Evolutionary conservation across 768 basidiomycete genomes (phyloP), one percentile per base, ranked within the genome.

Genomic region (Russula olivacea): DNA sequence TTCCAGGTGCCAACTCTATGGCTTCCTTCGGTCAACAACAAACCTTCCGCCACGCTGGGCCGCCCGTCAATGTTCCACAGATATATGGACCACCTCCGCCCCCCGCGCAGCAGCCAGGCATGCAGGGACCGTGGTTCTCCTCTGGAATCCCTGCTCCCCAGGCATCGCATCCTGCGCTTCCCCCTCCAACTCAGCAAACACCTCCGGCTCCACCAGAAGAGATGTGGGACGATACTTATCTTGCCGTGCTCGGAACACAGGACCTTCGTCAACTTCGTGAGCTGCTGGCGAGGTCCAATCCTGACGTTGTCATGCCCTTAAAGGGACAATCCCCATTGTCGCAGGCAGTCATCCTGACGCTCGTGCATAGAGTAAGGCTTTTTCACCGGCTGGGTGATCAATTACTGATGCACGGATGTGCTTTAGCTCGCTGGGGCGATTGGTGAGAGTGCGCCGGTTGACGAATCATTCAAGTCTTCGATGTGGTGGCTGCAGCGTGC

Each of bases 401-500:
- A 45, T 19, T 66, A 57, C 48, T 38, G 19, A 25, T 48, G 23
- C 40, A 21, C 61, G 49, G 61, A 56, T 30, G 64, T 59, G 30
- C 32, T 55, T 63, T 55, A 92, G 89, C 80, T 93, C 36, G 84
- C 90, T 61, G 80, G 83, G 32, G 81, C 87, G 62, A 81, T 92
- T 50, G 85, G 86, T 47, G 89, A 92, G 71, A 85, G 82, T 3
- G 81, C 88, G 7, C 88, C 91, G 11, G 79, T 81, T 53, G 91
- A 93, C 64, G 91, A 93, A 68, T 74, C 81, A 6, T 92, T 91
- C 81, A 91, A 91, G 75, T 83, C 81, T 15, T 83, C 87, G 8
- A 75, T 93, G 61, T 92, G 91, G 90, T 93, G 91, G 91, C 76
- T 93, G 67, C 89, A 92, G 71, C 85, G 91, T 59, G 80, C 88